A percentile compares a stretch with the other conserved stretches of the same genome.
Evolutionary conservation across 108 stramenopile genomes (phyloP).

Genomic region (Nitzschia sp.): DNA sequence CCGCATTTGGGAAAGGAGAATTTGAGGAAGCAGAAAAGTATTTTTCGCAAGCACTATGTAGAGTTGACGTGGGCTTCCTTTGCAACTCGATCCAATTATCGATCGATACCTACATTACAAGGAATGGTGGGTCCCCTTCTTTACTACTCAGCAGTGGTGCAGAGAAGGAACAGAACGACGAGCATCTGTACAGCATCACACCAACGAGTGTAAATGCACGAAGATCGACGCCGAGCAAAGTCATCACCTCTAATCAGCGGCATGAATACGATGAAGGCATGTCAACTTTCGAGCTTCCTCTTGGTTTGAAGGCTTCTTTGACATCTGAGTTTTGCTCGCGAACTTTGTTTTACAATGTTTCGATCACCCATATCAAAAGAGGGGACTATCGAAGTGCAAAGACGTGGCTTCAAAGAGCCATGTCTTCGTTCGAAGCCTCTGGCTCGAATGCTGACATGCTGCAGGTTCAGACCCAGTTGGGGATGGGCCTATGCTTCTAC

Average conservation of each 20-base stretch:
- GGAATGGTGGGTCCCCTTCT: neutral
- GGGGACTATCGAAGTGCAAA: slow-evolving; percentile 6
- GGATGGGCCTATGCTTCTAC: slow-evolving; percentile 55
- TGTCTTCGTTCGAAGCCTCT: neutral
- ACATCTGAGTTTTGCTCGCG: neutral
- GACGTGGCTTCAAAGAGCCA: slow-evolving; percentile 16
- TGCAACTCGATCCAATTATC: slow-evolving; percentile 6
- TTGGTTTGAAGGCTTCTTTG: slow-evolving; percentile 25
- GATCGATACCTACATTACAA: neutral
- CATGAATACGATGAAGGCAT: slow-evolving; percentile 70
- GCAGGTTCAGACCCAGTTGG: slow-evolving; percentile 27
- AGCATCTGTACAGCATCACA: neutral
- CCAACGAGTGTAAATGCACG: neutral
- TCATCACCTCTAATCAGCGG: too few species aligned
- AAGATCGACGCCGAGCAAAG: too few species aligned
- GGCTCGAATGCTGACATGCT: neutral
- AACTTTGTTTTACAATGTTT: slow-evolving; percentile 50
- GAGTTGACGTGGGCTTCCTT: slow-evolving; percentile 3
- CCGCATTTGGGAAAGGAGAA: neutral
- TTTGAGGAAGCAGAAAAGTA: slow-evolving; percentile 13
- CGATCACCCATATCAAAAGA: slow-evolving; percentile 11
- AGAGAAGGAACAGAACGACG: neutral
- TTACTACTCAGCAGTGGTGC: neutral
- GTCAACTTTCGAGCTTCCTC: slow-evolving; percentile 27
- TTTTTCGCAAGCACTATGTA: slow-evolving; percentile 12